Conservation (phyloP, 805 yeast species). For the Wilhelminamyces savonicus region DNA sequence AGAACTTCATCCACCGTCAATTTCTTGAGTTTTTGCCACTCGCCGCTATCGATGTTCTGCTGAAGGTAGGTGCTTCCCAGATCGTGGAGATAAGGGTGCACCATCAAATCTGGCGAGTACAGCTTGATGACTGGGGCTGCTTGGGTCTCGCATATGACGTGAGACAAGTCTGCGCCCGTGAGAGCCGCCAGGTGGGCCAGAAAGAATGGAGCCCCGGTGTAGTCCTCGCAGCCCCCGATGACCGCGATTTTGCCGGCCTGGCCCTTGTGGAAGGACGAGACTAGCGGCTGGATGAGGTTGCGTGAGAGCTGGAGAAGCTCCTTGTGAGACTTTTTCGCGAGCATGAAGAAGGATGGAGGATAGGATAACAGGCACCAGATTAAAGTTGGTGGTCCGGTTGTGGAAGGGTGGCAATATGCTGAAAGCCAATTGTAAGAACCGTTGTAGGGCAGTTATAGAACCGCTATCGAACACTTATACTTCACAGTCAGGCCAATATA, state of each 20-base stretch:
- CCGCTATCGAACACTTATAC: no score
- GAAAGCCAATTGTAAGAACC: no score
- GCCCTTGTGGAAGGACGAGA: constrained; percentile 75
- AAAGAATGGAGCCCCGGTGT: constrained; percentile 95
- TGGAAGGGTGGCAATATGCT: no score
- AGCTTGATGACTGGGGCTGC: constrained; percentile 81
- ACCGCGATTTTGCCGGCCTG: constrained; percentile 85
- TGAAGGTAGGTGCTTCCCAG: constrained; percentile 24
- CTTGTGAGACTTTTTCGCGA: constrained; percentile 19
- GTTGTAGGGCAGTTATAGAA: no score
- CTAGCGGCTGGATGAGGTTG: constrained; percentile 68
- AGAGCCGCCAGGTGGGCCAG: constrained; percentile 79
- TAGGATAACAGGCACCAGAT: no score
- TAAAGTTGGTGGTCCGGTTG: no score
- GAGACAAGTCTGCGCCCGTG: constrained; percentile 85
- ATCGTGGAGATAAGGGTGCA: constrained; percentile 80
- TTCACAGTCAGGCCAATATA: no score
- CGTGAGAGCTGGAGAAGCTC: constrained; percentile 47
- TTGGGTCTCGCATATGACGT: constrained; percentile 72
- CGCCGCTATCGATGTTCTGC: constrained; percentile 12
- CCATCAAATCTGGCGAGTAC: constrained; percentile 92
- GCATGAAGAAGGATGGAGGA: constrained; percentile 3
- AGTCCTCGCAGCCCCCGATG: constrained; percentile 92
- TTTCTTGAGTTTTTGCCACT: constrained; percentile 8
- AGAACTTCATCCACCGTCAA: constrained; percentile 17